Evolutionary conservation across 75 land plant species (phyloP), one percentile per base, ranked within the genome.

Genomic region (Cryptomeria japonica): DNA sequence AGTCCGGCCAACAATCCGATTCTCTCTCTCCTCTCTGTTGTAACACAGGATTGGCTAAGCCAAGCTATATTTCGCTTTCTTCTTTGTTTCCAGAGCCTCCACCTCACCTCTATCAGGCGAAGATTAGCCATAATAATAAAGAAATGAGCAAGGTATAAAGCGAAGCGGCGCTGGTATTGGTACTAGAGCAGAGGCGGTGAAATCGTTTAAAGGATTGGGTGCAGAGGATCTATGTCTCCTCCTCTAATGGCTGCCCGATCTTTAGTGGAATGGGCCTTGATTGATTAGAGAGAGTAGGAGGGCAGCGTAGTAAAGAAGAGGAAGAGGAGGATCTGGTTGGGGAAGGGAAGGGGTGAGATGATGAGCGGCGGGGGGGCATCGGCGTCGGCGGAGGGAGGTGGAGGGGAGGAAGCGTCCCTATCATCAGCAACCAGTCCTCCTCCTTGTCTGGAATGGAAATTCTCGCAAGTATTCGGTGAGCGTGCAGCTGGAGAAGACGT

Each of bases 391-490:
- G 64, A 84, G 58, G 86, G 86, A 16, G 82, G 86, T 80, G 53
- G 73, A 88, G 89, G 92, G 87, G 86, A 77, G 85, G 89, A 70
- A 56, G 84, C 6, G 88, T 38, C 3, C 84, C 11, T 11, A 89
- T 80, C n/a, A 86, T 18, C 12, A 89, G 86, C 39, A 84, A 77
- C 58, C 1, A 87, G 77, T 11, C 84, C 90, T 86, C 87, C 89
- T 10, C 84, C 86, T 80, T 89, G 93, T 82, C 94, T 94, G 16
- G 95, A 93, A 68, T 95, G 96, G 96, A 94, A 91, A 56, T 95
- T 95, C 88, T 92, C 96, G 25, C 96, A 95, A 90, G 96, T 95
- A 7, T 95, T 95, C 72, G 96, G 96, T 0, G 96, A 95, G 47
- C 92, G 96, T 13, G 47, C 92, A 53, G 93, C 95, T 46, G 94